Conservation (phyloP, 2,329 filamentous ascomycete genomes). For the Colletotrichum salicis region DNA sequence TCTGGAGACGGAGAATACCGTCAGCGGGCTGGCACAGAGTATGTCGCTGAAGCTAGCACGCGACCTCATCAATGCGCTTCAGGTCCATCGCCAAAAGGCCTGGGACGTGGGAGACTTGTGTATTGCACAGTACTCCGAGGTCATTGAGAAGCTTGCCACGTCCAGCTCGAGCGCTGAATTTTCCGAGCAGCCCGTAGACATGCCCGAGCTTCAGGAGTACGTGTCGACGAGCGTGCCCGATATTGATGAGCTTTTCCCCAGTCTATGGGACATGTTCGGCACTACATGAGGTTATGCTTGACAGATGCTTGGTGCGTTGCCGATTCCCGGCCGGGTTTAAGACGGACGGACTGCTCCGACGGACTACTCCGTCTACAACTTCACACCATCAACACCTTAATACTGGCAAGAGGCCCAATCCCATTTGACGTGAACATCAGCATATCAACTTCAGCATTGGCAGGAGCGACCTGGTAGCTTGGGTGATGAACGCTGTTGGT, state of each 20-base stretch:
- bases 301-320: neutral
- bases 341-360: constrained; percentile 1
- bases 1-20: constrained; percentile 53
- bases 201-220: constrained; percentile 31
- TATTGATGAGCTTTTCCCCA: constrained; percentile 33
- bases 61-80: constrained; percentile 53
- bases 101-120: constrained; percentile 65
- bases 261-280: constrained; percentile 32
- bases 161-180: constrained; percentile 34
- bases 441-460: too few relatives aligned
- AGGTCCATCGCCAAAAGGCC: constrained; percentile 47
- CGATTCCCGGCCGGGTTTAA: neutral
- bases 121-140: constrained; percentile 57
- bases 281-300: neutral
- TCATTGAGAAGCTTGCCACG: constrained; percentile 56
- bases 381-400: neutral
- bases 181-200: constrained; percentile 22
- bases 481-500: neutral
- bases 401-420: neutral
- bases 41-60: constrained; percentile 54
- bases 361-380: neutral
- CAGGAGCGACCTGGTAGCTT: too few relatives aligned
- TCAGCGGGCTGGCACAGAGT: constrained; percentile 47
- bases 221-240: constrained; percentile 31
- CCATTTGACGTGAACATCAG: neutral